phyloP scores from a whole-genome alignment of 2,329 filamentous ascomycete species.

The Mycosphaerelloides madeirae region DNA sequence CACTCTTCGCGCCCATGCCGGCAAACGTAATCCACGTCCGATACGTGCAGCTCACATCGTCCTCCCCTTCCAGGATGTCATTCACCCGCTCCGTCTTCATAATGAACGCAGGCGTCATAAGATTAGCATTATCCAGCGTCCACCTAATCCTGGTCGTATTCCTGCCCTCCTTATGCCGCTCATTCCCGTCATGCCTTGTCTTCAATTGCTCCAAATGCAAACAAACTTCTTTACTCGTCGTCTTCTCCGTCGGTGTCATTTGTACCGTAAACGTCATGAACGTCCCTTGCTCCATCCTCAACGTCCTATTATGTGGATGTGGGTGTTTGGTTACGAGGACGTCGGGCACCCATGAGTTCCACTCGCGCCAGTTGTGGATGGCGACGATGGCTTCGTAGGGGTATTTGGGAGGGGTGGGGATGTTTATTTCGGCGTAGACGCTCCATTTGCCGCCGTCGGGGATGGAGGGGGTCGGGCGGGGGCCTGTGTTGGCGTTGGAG shows the following conservation, averaged over 20 bases:
- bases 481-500: conserved; percentile 23
- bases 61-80: conserved; percentile 40
- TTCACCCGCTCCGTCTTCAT: conserved; percentile 45
- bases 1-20: conserved; percentile 39
- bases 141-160: conserved; percentile 31
- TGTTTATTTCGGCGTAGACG: conserved; percentile 31
- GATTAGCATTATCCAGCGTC: conserved; percentile 29
- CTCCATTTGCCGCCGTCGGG: conserved; percentile 28
- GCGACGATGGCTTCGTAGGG: conserved; percentile 43
- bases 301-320: conserved; percentile 13
- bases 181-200: conserved; percentile 18
- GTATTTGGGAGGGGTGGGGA: conserved; percentile 38
- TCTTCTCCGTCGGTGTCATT: conserved; percentile 33
- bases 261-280: conserved; percentile 42
- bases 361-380: conserved; percentile 42
- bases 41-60: conserved; percentile 29
- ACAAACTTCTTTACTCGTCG: conserved; percentile 32
- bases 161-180: conserved; percentile 9
- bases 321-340: conserved; percentile 44
- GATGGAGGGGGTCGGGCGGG: conserved; percentile 27
- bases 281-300: conserved; percentile 36
- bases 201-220: conserved; percentile 32
- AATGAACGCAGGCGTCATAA: conserved; percentile 30
- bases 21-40: conserved; percentile 45
- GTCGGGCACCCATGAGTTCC: conserved; percentile 45